These are phyloP conservation scores for Sisymbrium altissimum DNA, from an alignment of 345 rosid genomes.

Conservation along the genomic window DNA sequence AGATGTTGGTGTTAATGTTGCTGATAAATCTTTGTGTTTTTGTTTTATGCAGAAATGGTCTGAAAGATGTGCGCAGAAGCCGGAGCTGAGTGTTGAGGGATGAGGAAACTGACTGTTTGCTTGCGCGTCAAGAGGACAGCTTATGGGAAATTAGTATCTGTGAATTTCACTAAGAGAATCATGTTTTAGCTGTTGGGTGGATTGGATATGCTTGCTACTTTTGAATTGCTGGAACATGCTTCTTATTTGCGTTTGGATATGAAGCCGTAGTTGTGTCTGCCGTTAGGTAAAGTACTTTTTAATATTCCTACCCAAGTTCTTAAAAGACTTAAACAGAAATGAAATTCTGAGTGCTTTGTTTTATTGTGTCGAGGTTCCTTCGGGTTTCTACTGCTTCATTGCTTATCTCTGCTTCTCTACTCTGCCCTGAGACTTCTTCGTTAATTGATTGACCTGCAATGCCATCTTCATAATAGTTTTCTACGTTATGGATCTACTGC, in stretches of 20 bases:
- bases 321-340: conserved; percentile 6
- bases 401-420: conserved; percentile 57
- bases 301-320: conserved; percentile 29
- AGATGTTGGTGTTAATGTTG: not conserved
- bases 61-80: conserved; percentile 79
- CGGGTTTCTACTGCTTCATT: conserved; percentile 74
- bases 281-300: conserved; percentile 33
- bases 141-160: conserved; percentile 56
- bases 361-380: conserved; percentile 88
- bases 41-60: conserved; percentile 62
- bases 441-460: conserved; percentile 9
- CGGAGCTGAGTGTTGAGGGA: conserved; percentile 57
- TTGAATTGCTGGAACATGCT: conserved; percentile 51
- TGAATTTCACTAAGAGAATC: conserved; percentile 46
- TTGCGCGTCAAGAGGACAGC: conserved; percentile 4
- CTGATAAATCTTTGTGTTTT: not conserved
- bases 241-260: conserved; percentile 39
- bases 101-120: conserved; percentile 34
- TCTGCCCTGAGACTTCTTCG: conserved; percentile 12
- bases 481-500: conserved; percentile 37
- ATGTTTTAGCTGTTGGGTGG: conserved; percentile 56
- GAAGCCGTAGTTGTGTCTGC: conserved; percentile 37
- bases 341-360: conserved; percentile 33
- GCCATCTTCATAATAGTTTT: conserved; percentile 7
- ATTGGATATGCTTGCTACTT: conserved; percentile 66